Conservation (phyloP, 1,139 yeast species). For the Schwanniomyces etchellsii region DNA sequence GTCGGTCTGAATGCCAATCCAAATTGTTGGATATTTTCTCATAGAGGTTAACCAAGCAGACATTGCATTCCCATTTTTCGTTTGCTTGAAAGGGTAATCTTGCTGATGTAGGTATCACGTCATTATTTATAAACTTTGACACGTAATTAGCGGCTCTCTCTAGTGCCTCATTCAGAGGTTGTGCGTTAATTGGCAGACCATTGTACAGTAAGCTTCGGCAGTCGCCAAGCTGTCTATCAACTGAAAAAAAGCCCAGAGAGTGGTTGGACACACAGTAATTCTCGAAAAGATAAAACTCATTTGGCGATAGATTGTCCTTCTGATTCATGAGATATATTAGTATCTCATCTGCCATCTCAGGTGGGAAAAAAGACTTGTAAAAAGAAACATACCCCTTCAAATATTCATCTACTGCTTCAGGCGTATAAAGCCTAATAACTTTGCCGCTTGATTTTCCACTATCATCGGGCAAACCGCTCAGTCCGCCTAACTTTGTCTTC, state of each 20-base stretch:
- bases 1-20: slow-evolving; percentile 71
- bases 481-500: too few relatives aligned
- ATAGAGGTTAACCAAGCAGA: slow-evolving; percentile 54
- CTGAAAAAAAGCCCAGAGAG: slow-evolving; percentile 31
- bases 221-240: slow-evolving; percentile 8
- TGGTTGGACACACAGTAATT: slow-evolving; percentile 54
- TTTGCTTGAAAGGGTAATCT: slow-evolving; percentile 17
- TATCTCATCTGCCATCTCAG: slow-evolving; percentile 38
- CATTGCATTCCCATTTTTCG: slow-evolving; percentile 42
- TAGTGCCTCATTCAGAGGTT: slow-evolving; percentile 33
- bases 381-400: slow-evolving; percentile 44
- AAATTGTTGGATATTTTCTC: slow-evolving; percentile 43
- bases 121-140: slow-evolving; percentile 37
- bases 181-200: slow-evolving; percentile 22
- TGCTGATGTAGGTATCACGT: slow-evolving; percentile 22
- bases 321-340: slow-evolving; percentile 36
- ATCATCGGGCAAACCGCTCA: slow-evolving; percentile 7
- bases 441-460: slow-evolving; percentile 1
- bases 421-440: slow-evolving; percentile 13
- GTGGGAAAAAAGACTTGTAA: slow-evolving; percentile 46
- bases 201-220: slow-evolving; percentile 28
- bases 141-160: slow-evolving; percentile 32
- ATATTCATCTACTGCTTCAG: slow-evolving; percentile 35
- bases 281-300: slow-evolving; percentile 55
- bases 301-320: slow-evolving; percentile 28